Percentiles rank a stretch among this genome's conserved stretches.
These are phyloP conservation scores for Agrocybe pediades DNA, from an alignment of 768 basidiomycete species.

Conservation along the genomic window DNA sequence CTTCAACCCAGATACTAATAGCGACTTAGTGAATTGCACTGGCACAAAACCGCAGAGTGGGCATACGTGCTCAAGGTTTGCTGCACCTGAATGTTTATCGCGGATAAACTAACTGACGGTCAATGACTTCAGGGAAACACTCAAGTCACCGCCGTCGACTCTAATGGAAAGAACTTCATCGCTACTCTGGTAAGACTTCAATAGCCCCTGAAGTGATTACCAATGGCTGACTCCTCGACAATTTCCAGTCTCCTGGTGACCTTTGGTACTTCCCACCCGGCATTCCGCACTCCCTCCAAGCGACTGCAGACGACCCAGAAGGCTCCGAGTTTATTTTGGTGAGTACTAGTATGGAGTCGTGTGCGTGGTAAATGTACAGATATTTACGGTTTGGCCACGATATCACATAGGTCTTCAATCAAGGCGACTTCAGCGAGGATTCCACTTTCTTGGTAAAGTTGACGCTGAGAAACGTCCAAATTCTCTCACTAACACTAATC, in stretches of 20 bases:
- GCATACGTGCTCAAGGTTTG: conserved; percentile 47
- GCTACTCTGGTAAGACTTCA: conserved; percentile 44
- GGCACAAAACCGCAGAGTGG: conserved; percentile 59
- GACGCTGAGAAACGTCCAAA: background rate
- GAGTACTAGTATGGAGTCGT: background rate
- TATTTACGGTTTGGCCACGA: background rate
- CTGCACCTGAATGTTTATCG: background rate
- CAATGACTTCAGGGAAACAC: conserved; percentile 34
- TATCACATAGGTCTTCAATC: conserved; percentile 29
- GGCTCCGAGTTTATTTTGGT: conserved; percentile 55
- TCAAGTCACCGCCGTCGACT: conserved; percentile 49
- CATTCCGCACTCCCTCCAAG: conserved; percentile 56
- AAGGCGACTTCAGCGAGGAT: conserved; percentile 52
- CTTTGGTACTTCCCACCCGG: conserved; percentile 64
- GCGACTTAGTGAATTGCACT: conserved; percentile 49
- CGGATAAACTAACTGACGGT: background rate
- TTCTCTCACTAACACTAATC: background rate
- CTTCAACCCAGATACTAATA: background rate
- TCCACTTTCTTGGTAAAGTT: conserved; percentile 34
- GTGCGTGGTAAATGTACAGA: background rate
- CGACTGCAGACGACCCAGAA: conserved; percentile 44
- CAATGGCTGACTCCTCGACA: background rate
- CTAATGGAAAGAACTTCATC: conserved; percentile 51
- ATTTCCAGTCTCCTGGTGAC: conserved; percentile 32
- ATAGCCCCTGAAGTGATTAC: background rate